phyloP scores from a whole-genome alignment of 352 stramenopile genomes.

The Phytophthora pistaciae region DNA sequence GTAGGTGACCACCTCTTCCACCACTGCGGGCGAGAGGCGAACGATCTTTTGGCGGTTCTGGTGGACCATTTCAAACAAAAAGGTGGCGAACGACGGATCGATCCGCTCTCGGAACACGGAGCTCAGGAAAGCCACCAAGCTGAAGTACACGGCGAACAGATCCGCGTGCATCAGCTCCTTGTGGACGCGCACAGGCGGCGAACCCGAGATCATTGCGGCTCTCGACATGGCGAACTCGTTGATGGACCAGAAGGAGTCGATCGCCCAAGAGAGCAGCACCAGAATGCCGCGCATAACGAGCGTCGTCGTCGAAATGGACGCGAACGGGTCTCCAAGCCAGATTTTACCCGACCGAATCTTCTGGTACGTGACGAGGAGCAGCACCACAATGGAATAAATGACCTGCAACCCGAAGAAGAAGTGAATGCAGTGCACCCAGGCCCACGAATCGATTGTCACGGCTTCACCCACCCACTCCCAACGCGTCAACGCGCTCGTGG shows the following conservation, averaged over 20 bases:
- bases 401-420: conserved; percentile 40
- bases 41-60: conserved; percentile 20
- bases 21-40: conserved; percentile 5
- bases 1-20: conserved; percentile 18
- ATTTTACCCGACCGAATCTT: conserved; percentile 41
- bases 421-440: conserved; percentile 47
- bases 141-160: conserved; percentile 29
- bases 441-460: conserved; percentile 37
- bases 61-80: conserved; percentile 32
- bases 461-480: conserved; percentile 29
- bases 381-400: conserved; percentile 31
- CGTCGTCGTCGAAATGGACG: conserved; percentile 34
- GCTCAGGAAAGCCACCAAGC: conserved; percentile 27
- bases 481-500: conserved; percentile 13
- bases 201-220: conserved; percentile 11
- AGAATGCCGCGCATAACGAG: conserved; percentile 30
- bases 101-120: conserved; percentile 33
- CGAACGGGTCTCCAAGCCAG: conserved; percentile 54
- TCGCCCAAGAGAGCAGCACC: conserved; percentile 35
- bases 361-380: conserved; percentile 38
- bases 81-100: conserved; percentile 27
- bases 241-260: conserved; percentile 43
- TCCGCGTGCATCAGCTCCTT: conserved; percentile 42
- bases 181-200: conserved; percentile 22
- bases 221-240: conserved; percentile 39